Percentiles rank a stretch among this genome's conserved stretches.
Conservation (phyloP, 495 filamentous ascomycete genomes). For the Chaetomium cochliodes region DNA sequence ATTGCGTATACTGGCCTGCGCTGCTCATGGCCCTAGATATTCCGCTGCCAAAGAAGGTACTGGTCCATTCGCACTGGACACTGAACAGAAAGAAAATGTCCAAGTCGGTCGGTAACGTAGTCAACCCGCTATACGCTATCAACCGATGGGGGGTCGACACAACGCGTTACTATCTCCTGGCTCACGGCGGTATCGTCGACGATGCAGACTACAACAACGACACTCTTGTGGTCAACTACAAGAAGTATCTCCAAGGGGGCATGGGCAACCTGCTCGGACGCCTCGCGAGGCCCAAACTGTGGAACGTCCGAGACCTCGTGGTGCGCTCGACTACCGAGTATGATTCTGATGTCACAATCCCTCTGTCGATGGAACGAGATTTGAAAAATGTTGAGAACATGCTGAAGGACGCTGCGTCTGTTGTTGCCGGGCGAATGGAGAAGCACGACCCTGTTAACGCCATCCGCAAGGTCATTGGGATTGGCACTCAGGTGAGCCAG, state of each 20-base stretch:
- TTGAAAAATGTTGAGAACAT: neutral
- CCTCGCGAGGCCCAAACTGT: conserved; percentile 63
- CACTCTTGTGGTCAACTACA: conserved; percentile 72
- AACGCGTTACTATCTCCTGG: conserved; percentile 82
- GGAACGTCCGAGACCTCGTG: conserved; percentile 60
- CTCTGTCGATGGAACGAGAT: too few species aligned
- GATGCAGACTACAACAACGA: conserved; percentile 84
- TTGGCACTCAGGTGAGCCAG: conserved; percentile 52
- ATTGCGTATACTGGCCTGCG: conserved; percentile 97
- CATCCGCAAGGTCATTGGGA: conserved; percentile 63
- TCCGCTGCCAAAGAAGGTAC: conserved; percentile 74
- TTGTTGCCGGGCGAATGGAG: conserved; percentile 60
- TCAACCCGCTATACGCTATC: conserved; percentile 91
- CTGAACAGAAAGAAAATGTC: conserved; percentile 89
- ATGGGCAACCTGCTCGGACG: conserved; percentile 78
- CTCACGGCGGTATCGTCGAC: conserved; percentile 68
- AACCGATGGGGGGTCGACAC: conserved; percentile 83
- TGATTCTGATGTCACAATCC: neutral
- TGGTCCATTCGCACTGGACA: conserved; percentile 94
- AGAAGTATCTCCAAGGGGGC: conserved; percentile 67
- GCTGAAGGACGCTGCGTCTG: conserved; percentile 13
- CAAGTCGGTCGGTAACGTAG: conserved; percentile 90
- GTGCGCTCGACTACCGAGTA: neutral
- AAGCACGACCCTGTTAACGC: conserved; percentile 61
- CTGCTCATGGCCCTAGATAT: conserved; percentile 87